A percentile compares a stretch with the other conserved stretches of the same genome.
Evolutionary conservation across 495 filamentous ascomycete species (phyloP).

Genomic region (Penicillium robsamsonii): DNA sequence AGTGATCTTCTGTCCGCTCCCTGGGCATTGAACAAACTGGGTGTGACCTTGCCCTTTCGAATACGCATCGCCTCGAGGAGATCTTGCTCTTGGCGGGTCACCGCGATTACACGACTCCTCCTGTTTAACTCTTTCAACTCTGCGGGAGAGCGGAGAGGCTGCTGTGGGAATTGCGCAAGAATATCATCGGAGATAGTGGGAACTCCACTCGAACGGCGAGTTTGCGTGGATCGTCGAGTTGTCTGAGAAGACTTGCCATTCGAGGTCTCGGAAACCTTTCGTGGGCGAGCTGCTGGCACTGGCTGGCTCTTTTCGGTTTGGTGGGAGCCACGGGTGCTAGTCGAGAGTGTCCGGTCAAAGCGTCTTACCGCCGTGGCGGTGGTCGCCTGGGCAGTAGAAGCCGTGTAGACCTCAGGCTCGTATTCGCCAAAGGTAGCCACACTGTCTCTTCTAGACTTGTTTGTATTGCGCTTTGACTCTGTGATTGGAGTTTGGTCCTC

Average conservation of each 20-base stretch:
- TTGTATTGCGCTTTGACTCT: constrained; percentile 8
- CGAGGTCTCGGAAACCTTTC: constrained; percentile 25
- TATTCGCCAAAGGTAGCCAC: constrained; percentile 39
- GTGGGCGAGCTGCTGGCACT: constrained; percentile 13
- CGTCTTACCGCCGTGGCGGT: constrained; percentile 28
- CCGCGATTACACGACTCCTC: constrained; percentile 73
- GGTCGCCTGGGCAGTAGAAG: constrained; percentile 37
- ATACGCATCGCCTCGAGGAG: constrained; percentile 76
- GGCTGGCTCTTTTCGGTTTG: constrained; percentile 15
- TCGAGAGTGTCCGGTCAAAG: constrained; percentile 31
- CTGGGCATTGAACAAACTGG: constrained; percentile 55
- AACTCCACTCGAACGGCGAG: constrained; percentile 36
- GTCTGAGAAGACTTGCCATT: constrained; percentile 26
- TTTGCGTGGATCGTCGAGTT: constrained; percentile 24
- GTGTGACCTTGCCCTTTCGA: constrained; percentile 73
- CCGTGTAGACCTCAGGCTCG: constrained; percentile 45
- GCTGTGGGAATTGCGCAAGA: constrained; percentile 26
- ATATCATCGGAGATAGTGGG: constrained; percentile 37
- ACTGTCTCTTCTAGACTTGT: constrained; percentile 36
- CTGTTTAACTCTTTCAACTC: constrained; percentile 37
- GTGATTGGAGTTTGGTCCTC: constrained; percentile 31
- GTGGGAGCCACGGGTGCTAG: constrained; percentile 32
- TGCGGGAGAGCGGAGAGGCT: constrained; percentile 17
- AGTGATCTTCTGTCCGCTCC: constrained; percentile 32
- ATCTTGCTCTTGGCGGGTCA: constrained; percentile 81